Percentiles rank a stretch among this genome's conserved stretches.
phyloP scores from a whole-genome alignment of 2,329 filamentous ascomycete species.

The Fusarium pseudoanthophilum region DNA sequence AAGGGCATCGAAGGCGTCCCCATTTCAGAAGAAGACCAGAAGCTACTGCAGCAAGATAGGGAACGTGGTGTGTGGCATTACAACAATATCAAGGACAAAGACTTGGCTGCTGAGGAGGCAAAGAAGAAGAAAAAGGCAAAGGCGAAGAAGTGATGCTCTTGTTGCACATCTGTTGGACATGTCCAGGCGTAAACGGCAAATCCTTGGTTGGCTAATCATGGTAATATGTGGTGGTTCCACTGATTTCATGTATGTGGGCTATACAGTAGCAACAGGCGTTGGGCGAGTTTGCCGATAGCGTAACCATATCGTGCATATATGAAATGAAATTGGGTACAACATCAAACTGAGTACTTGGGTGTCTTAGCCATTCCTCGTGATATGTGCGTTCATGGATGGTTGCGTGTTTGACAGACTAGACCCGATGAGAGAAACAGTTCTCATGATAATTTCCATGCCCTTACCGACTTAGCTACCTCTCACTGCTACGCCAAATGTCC shows the following conservation, averaged over 20 bases:
- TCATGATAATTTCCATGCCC: not conserved
- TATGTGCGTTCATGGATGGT: not conserved
- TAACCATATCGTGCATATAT: not conserved
- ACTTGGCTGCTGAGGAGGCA: conserved; percentile 25
- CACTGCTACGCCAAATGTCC: not conserved
- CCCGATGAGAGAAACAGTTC: not conserved
- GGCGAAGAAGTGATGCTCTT: conserved; percentile 25
- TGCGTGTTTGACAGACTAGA: not conserved
- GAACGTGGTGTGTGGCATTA: conserved; percentile 68
- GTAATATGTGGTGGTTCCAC: not conserved
- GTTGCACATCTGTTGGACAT: not conserved
- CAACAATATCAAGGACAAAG: conserved; percentile 54
- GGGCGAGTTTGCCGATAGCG: not conserved
- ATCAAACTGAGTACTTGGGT: not conserved
- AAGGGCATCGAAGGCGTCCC: conserved; percentile 78
- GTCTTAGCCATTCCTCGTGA: not conserved
- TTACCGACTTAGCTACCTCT: not conserved
- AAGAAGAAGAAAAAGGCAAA: conserved; percentile 43
- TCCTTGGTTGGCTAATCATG: not conserved
- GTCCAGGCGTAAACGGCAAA: not conserved
- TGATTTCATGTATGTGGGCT: not conserved
- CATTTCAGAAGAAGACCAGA: conserved; percentile 65
- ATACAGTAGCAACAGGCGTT: not conserved
- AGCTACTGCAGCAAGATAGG: conserved; percentile 62
- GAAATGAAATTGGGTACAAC: not conserved